Evolutionary conservation across 1,284 basidiomycete species (phyloP).

Genomic region (Boletus mariae): DNA sequence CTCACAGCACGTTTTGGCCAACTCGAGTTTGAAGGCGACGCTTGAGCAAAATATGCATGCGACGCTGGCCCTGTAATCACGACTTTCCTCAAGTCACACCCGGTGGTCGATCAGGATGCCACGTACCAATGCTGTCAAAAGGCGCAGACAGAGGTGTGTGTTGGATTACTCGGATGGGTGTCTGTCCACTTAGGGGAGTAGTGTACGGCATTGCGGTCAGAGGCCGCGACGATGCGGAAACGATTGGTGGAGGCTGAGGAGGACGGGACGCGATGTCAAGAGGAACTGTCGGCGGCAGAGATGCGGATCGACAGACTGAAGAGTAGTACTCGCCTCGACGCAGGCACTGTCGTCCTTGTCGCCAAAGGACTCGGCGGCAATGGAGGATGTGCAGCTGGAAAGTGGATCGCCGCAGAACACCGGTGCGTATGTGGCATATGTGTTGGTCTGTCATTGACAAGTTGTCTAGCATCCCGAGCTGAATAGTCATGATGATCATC

Average conservation of each 20-base stretch:
- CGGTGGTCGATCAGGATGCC: constrained; percentile 23
- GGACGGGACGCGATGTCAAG: constrained; percentile 53
- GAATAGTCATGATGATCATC: constrained; percentile 29
- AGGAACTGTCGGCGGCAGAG: constrained; percentile 61
- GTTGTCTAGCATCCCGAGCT: constrained; percentile 17
- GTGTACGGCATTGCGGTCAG: constrained; percentile 58
- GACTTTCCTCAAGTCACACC: constrained; percentile 50
- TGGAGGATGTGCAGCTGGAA: constrained; percentile 38
- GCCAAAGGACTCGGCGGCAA: constrained; percentile 39
- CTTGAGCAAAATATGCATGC: constrained; percentile 55
- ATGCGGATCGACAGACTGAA: constrained; percentile 67
- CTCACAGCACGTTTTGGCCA: constrained; percentile 28
- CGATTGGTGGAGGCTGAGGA: constrained; percentile 29
- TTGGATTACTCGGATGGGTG: constrained; percentile 1
- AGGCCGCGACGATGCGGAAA: constrained; percentile 55
- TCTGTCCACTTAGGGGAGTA: constrained; percentile 28
- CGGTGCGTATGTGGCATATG: constrained; percentile 53
- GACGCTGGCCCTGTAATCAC: constrained; percentile 54
- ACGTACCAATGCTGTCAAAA: constrained; percentile 47
- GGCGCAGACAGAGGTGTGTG: constrained; percentile 56
- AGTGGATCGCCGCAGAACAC: constrained; percentile 28
- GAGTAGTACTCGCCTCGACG: constrained; percentile 55
- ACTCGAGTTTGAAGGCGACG: constrained; percentile 43
- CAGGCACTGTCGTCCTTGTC: constrained; percentile 36
- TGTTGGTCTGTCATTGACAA: constrained; percentile 4